These are phyloP conservation scores for Glomus cerebriforme DNA, from an alignment of 192 early-diverging fungal genomes.

Conservation along the genomic window DNA sequence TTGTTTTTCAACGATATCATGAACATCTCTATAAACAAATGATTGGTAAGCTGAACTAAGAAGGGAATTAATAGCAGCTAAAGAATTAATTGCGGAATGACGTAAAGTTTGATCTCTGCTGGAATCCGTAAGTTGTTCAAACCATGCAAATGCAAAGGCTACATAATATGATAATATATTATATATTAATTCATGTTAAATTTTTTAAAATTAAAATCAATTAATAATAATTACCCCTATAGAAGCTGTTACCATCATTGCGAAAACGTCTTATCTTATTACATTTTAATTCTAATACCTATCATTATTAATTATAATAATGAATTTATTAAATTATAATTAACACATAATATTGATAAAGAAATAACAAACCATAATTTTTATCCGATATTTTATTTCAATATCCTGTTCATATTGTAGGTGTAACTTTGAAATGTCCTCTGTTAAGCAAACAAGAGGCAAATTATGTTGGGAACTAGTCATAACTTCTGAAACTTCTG, in stretches of 20 bases:
- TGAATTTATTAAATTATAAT: neutral
- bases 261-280: slow-evolving; percentile 54
- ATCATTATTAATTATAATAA: neutral
- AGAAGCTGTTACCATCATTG: slow-evolving; percentile 69
- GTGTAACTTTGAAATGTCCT: slow-evolving; percentile 46
- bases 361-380: slow-evolving; percentile 48
- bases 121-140: slow-evolving; percentile 49
- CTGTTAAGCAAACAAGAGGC: slow-evolving; percentile 54
- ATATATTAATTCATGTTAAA: neutral
- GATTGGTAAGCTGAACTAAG: slow-evolving; percentile 47
- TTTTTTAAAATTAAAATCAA: neutral
- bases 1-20: slow-evolving; percentile 50
- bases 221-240: slow-evolving; percentile 51
- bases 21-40: slow-evolving; percentile 58
- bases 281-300: slow-evolving; percentile 50
- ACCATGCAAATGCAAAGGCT: slow-evolving; percentile 68
- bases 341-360: slow-evolving; percentile 2
- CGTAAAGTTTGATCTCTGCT: slow-evolving; percentile 33
- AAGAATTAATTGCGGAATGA: slow-evolving; percentile 33
- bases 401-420: slow-evolving; percentile 55
- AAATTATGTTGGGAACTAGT: no score
- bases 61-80: slow-evolving; percentile 47
- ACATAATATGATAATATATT: neutral
- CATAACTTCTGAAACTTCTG: slow-evolving; percentile 49
- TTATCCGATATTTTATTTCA: slow-evolving; percentile 51